Evolutionary conservation across 73 alveolate genomes (phyloP), one percentile per base, ranked within the genome.

Genomic region (Tetrahymena elliotti): DNA sequence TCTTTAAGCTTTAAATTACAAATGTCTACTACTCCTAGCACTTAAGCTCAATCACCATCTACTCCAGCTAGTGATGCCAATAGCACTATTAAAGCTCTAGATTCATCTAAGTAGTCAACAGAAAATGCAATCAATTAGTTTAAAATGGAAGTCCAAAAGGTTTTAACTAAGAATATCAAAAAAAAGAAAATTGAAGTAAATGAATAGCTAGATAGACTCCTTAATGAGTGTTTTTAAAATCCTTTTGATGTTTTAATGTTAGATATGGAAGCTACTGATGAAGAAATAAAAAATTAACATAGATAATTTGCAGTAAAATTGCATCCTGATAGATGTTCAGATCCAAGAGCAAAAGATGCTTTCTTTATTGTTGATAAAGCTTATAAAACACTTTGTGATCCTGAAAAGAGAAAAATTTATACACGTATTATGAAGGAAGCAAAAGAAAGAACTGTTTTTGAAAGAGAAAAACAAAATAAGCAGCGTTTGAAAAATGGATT

Each of bases 281-380:
- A 96, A 82, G 99, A 98, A 93, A 98, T 98, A 20, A 98, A 98
- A 96, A 97, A 97, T 95, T 96, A 97, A 95, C 98, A 94, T 94
- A 95, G 99, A 38, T 95, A 97, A 92, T 96, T 98, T 35, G 97
- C 99, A 9, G 83, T 97, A 34, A 53, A 97, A 54, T 97, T 99
- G 82, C 99, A 99, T 96, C 99, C 99, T 18, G 99, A 99, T 95
- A 98, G 97, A 95, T 97, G 99, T 97, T 82, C 96, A 35, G 98
- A 98, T 93, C 98, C 98, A 34, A 97, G 98, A 93, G 99, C 99
- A 33, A 92, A 97, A 13, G 99, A 98, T 36, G 99, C 99, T 52
- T 99, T 98, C 95, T 98, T 97, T 95, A 95, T 98, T 7, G 95
- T 99, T 18, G 99, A 99, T 39, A 93, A 96, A 54, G 99, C 99